phyloP scores from a whole-genome alignment of 2,329 filamentous ascomycete species.

The Sporothrix schenckii region DNA sequence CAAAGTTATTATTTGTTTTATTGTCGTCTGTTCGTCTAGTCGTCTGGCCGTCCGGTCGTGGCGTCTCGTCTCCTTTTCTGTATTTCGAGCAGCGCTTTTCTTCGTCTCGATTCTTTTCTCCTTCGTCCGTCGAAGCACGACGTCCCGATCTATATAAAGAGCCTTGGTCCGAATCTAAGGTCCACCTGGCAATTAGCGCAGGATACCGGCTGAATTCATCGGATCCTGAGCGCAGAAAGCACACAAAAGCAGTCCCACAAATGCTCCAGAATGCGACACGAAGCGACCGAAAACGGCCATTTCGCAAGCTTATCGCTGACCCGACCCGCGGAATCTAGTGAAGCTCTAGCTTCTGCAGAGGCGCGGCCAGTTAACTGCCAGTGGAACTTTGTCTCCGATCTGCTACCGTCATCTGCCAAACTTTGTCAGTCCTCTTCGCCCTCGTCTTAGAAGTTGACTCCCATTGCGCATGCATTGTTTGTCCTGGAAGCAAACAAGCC shows the following conservation, averaged over 20 bases:
- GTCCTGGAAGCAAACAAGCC: neutral
- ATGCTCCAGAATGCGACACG: neutral
- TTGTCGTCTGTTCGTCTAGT: neutral
- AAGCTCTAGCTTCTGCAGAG: neutral
- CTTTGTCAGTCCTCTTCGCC: neutral
- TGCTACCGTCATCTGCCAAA: neutral
- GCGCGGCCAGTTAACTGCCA: neutral
- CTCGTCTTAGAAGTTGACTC: no score
- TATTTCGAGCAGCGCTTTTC: neutral
- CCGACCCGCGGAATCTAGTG: neutral
- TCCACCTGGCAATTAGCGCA: conserved; percentile 25
- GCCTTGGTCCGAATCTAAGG: conserved; percentile 12
- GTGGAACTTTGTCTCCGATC: neutral
- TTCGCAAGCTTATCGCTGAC: neutral
- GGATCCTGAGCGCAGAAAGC: neutral
- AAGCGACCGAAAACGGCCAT: neutral
- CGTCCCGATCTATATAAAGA: conserved; percentile 12
- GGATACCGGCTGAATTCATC: conserved; percentile 17
- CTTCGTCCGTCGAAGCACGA: neutral
- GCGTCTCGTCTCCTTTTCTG: neutral
- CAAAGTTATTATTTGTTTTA: neutral
- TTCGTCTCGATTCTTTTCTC: neutral
- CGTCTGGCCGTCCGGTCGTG: neutral
- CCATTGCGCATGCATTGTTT: neutral
- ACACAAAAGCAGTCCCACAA: neutral